A percentile compares a stretch with the other conserved stretches of the same genome.
Conservation (phyloP, 495 filamentous ascomycete species). For the Bombardia bombarda region DNA sequence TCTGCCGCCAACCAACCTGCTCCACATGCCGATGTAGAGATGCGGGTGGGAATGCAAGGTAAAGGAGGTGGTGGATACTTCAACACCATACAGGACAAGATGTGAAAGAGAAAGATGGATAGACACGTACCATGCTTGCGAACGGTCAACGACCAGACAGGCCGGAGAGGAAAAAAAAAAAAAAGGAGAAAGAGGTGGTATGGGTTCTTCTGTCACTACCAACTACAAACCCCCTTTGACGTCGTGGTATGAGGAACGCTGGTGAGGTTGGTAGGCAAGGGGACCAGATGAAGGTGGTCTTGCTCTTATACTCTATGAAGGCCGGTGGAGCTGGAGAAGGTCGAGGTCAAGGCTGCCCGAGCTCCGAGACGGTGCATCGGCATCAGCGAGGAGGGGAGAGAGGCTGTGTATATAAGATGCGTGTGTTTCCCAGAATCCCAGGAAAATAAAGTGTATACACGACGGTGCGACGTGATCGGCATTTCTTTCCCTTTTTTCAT, state of each 20-base stretch:
- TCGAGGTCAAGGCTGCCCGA: constrained; percentile 2
- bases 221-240: too few relatives aligned
- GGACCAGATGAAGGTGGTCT: not conserved
- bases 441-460: not conserved
- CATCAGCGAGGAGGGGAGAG: not conserved
- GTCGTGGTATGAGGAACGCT: too few relatives aligned
- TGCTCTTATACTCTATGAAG: constrained; percentile 5
- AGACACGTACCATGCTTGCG: constrained; percentile 10
- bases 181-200: too few relatives aligned
- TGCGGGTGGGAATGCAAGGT: too few relatives aligned
- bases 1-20: too few relatives aligned
- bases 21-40: too few relatives aligned
- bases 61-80: too few relatives aligned
- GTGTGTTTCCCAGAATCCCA: not conserved
- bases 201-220: too few relatives aligned
- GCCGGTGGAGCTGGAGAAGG: not conserved
- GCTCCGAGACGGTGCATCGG: constrained; percentile 1
- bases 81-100: too few relatives aligned
- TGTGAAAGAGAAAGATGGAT: not conserved
- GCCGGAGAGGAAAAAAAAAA: constrained; percentile 1
- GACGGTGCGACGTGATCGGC: constrained; percentile 10
- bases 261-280: too few relatives aligned
- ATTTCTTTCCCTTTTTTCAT: not conserved
- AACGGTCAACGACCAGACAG: constrained; percentile 1
- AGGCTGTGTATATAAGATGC: not conserved